These are phyloP conservation scores for Neltuma alba DNA, from an alignment of 306 rosid species.

Conservation along the genomic window DNA sequence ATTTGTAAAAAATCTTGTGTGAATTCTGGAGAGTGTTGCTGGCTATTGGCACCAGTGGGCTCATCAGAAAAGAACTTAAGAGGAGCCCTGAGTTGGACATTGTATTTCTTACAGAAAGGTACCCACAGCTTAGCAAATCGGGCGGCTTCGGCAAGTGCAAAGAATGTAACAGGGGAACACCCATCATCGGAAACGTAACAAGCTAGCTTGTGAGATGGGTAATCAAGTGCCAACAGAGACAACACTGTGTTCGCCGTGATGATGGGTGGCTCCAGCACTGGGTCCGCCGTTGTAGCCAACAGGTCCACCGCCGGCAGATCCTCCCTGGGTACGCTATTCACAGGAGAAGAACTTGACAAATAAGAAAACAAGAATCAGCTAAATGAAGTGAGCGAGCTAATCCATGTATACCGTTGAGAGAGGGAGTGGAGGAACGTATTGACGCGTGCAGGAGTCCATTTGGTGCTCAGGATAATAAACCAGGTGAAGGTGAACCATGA, in stretches of 20 bases:
- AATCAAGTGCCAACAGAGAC: no score
- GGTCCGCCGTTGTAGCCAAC: no score
- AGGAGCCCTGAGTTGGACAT: conserved; percentile 72
- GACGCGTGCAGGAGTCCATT: neutral
- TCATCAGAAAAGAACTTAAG: conserved; percentile 49
- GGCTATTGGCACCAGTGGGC: neutral
- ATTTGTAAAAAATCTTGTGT: neutral
- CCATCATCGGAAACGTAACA: conserved; percentile 83
- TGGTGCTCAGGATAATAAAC: neutral
- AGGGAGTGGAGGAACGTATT: neutral
- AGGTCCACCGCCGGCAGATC: no score
- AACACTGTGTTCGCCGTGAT: no score
- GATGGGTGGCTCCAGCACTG: no score
- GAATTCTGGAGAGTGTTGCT: neutral
- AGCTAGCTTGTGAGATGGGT: no score
- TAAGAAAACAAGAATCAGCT: no score
- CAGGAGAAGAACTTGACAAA: neutral
- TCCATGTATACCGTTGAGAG: neutral
- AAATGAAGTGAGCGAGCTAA: no score
- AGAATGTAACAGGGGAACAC: conserved; percentile 55
- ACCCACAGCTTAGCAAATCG: conserved; percentile 57
- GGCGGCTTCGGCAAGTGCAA: conserved; percentile 53
- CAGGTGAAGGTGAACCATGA: neutral
- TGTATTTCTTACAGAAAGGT: no score
- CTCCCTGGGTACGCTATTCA: conserved; percentile 49